These are phyloP conservation scores for Neostapfia colusana DNA, from an alignment of 176 grass and related monocot genomes.

Conservation along the genomic window DNA sequence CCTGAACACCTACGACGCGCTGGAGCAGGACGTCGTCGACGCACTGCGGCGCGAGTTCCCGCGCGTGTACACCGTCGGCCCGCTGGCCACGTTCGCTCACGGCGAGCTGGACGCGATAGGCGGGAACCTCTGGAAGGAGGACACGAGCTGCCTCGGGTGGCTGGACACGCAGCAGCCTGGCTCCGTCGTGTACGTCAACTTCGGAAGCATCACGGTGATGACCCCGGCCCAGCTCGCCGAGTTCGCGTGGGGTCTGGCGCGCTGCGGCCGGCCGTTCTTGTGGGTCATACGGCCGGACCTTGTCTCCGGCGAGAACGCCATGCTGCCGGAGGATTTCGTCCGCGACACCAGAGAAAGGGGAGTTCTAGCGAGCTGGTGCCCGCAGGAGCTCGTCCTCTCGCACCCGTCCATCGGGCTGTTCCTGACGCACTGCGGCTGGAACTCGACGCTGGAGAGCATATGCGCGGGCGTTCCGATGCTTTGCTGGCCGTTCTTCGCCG, in stretches of 20 bases:
- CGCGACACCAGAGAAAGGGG: constrained; percentile 45
- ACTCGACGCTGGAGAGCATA: constrained; percentile 73
- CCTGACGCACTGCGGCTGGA: constrained; percentile 77
- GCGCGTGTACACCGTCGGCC: constrained; percentile 51
- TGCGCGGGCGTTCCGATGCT: constrained; percentile 64
- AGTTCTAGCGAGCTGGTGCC: constrained; percentile 45
- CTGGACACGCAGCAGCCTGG: constrained; percentile 29
- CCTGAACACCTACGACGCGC: constrained; percentile 58
- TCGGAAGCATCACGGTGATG: constrained; percentile 62
- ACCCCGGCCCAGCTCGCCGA: constrained; percentile 45
- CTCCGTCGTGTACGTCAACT: constrained; percentile 91
- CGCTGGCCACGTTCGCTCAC: constrained; percentile 42
- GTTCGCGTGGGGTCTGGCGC: constrained; percentile 78
- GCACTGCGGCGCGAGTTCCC: constrained; percentile 51
- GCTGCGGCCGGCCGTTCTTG: constrained; percentile 55
- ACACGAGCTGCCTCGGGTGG: constrained; percentile 57
- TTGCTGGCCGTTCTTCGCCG: constrained; percentile 79
- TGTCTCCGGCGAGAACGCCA: constrained; percentile 47
- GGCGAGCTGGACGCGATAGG: constrained; percentile 32
- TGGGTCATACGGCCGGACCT: constrained; percentile 71
- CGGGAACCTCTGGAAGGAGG: constrained; percentile 70
- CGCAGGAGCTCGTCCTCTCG: constrained; percentile 55
- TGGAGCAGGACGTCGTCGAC: constrained; percentile 51
- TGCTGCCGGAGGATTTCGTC: constrained; percentile 50
- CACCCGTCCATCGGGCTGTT: constrained; percentile 60